Base-by-base conservation (phyloP, 768 basidiomycete genomes). In the Hemileccinum rubropunctum region DNA sequence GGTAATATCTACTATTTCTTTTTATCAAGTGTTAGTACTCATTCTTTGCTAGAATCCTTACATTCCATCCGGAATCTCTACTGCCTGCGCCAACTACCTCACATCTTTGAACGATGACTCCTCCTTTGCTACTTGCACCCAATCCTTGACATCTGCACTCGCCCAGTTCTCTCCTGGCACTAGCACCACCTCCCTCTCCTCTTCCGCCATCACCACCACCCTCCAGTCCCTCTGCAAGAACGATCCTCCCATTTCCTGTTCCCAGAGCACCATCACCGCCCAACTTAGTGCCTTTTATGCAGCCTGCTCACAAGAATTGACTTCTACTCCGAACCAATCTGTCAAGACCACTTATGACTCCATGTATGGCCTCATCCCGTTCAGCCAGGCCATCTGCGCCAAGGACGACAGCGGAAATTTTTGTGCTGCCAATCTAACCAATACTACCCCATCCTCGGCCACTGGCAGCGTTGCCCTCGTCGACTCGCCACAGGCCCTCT, bases 341-440 rank as follows among this genome's bases (percentile, higher is more conserved):
- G 87, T 97, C 40, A 65, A 81, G 65, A 58, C 68, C 23, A 69
- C 79, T 2, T 99, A 98, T 71, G 95, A 98, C 64, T 72, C 82
- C 27, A 71, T 98, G 26, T 99, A 91, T 73, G 56, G 76, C 51
- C 55, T 95, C 39, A 53, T 64, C 11, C 92, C 94, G 8, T 64
- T 95, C 63, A 72, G 71, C 53, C 57, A 65, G 6, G 84, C 92
- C 23, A 63, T 91, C 27, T 98, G 95, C 72, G 58, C 85, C 40
- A 88, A 90, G 76, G 81, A 88, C 60, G 81, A 84, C 60, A 72
- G 60, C 41, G 84, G 81, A 28, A 71, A 75, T 34, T 97, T 78
- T 71, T 98, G 95, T 63, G 78, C 81, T 26, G 66, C 77, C 48
- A 59, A 79, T 27, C 70, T 82, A 30, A 66, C 73, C 37, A 57